phyloP scores from a whole-genome alignment of 139 green algal species.

The Tetradesmus obliquus region DNA sequence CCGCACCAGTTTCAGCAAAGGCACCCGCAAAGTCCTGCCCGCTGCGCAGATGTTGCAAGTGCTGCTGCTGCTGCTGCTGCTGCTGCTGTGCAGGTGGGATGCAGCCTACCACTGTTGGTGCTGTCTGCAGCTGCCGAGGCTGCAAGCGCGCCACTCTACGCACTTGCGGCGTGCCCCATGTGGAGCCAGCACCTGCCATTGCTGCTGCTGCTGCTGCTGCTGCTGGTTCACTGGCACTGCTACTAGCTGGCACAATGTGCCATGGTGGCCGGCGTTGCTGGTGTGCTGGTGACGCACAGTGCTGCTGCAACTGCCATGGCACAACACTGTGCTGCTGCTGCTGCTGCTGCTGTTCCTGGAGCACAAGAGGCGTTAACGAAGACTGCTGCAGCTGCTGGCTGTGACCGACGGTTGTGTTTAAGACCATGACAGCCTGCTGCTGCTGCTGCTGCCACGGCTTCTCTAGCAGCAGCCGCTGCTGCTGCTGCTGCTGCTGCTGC shows the following conservation, averaged over 20 bases:
- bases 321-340: neutral
- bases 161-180: neutral
- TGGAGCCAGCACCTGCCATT: neutral
- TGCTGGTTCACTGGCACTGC: neutral
- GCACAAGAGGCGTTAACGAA: neutral
- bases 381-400: neutral
- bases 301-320: neutral
- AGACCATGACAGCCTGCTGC: neutral
- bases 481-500: constrained; percentile 7
- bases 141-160: neutral
- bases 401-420: too few species aligned
- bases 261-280: neutral
- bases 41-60: neutral
- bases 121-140: neutral
- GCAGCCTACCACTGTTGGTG: neutral
- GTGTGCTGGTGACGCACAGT: neutral
- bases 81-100: neutral
- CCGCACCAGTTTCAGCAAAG: neutral
- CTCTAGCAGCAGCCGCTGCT: neutral
- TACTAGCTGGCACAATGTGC: neutral
- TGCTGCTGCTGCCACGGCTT: neutral
- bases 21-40: neutral
- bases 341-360: neutral
- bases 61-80: neutral
- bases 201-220: neutral